Evolutionary conservation across 1,284 basidiomycete species (phyloP).

Genomic region (Mycena citricolor): DNA sequence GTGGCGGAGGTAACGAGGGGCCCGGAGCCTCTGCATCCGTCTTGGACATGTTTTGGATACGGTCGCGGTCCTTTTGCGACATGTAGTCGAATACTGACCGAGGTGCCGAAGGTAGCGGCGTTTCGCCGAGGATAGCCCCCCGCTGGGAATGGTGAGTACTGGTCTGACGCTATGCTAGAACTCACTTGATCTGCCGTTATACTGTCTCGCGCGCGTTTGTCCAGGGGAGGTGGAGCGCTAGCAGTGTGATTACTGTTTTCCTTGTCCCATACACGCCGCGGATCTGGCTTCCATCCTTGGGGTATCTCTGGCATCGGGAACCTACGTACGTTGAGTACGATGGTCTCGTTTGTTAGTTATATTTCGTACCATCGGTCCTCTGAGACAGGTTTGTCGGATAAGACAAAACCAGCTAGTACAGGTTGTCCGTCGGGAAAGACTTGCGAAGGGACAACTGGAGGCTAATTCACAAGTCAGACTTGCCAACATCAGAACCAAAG

Average conservation of each 20-base stretch:
- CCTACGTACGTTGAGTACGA: slow-evolving; percentile 43
- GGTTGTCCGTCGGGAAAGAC: slow-evolving; percentile 74
- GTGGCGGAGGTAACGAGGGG: slow-evolving; percentile 25
- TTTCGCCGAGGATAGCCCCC: slow-evolving; percentile 82
- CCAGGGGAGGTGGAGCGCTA: slow-evolving; percentile 23
- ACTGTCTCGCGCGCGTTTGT: slow-evolving; percentile 49
- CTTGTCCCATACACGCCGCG: slow-evolving; percentile 73
- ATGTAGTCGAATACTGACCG: slow-evolving; percentile 92
- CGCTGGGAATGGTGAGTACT: slow-evolving; percentile 49
- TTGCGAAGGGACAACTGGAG: slow-evolving; percentile 31
- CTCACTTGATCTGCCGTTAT: slow-evolving; percentile 73
- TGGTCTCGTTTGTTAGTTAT: slow-evolving; percentile 4
- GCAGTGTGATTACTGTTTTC: slow-evolving; percentile 42
- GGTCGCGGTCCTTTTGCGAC: slow-evolving; percentile 86
- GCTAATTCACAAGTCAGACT: slow-evolving; percentile 38
- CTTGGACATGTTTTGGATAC: slow-evolving; percentile 60
- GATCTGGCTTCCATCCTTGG: slow-evolving; percentile 82
- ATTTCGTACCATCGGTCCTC: slow-evolving; percentile 72
- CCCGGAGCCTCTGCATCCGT: background rate
- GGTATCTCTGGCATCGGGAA: slow-evolving; percentile 82
- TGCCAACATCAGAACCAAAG: background rate
- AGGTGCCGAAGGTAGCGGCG: slow-evolving; percentile 62
- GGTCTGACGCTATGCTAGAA: slow-evolving; percentile 5
- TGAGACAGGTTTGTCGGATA: slow-evolving; percentile 66
- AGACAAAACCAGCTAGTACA: slow-evolving; percentile 74